Percentiles rank a stretch among this genome's conserved stretches.
Conservation (phyloP, 169 alveolate genomes). For the Eimeria maxima region DNA sequence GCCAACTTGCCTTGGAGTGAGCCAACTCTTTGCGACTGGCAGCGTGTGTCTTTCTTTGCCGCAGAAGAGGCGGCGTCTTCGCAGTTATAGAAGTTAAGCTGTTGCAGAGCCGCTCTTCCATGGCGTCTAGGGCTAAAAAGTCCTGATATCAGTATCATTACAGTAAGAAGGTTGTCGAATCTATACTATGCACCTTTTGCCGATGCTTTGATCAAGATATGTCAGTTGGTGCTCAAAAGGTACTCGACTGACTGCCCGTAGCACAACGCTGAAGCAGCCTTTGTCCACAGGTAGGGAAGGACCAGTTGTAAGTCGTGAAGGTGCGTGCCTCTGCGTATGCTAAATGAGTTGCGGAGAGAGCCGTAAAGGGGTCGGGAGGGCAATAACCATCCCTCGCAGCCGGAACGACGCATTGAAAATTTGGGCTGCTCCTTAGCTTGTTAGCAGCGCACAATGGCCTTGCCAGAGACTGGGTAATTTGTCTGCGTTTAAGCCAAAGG, state of each 20-base stretch:
- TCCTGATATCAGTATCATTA: not conserved
- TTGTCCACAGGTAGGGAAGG: not conserved
- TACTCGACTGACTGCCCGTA: not conserved
- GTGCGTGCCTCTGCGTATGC: conserved; percentile 52
- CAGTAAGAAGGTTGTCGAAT: not conserved
- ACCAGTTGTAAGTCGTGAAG: not conserved
- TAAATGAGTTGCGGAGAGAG: conserved; percentile 30
- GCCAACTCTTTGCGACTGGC: conserved; percentile 20
- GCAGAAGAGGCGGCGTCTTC: not conserved
- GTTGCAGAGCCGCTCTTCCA: conserved; percentile 26
- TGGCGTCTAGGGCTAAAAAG: conserved; percentile 28
- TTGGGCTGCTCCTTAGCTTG: conserved; percentile 11
- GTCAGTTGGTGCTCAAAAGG: not conserved
- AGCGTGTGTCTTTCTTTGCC: conserved; percentile 50
- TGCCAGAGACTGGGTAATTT: conserved; percentile 41
- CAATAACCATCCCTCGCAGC: conserved; percentile 54
- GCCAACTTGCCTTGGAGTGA: conserved; percentile 51
- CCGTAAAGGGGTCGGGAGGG: conserved; percentile 48
- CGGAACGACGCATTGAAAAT: conserved; percentile 7
- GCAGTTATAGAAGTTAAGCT: not conserved
- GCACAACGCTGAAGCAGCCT: not conserved
- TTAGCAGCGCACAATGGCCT: conserved; percentile 55
- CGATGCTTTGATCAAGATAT: not conserved
- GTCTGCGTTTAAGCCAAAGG: conserved; percentile 28
- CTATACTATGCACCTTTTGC: not conserved